Base-by-base conservation (phyloP, 2,329 filamentous ascomycete species). In the Elsinoe perseae region DNA sequence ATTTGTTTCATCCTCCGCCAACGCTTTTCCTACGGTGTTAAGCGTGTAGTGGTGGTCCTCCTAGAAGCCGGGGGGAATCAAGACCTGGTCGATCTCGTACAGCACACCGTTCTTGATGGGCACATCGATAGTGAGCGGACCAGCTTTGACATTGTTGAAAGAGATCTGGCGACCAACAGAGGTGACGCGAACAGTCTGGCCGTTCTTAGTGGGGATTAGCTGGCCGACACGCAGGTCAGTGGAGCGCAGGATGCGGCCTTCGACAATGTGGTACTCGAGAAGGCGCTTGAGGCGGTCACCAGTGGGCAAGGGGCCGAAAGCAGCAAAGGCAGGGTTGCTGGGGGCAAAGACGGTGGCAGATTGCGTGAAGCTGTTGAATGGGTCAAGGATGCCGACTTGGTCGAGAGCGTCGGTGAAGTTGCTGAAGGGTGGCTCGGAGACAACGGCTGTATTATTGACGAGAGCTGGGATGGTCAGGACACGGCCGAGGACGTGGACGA, bases 401-500 rank as follows among this genome's bases (percentile, higher is more conserved):
- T 48, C 43, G 12, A 48, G 43, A 16, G 43, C 43, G 25, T 48
- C 43, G 43, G 43, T 48, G 23, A 48, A 48, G 43, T 28, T 48
- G 7, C 20, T 48, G n/a, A 48, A 48, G 43, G 43, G 43, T 12
- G 43, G 43, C 23, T 48, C 43, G 43, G 43, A 48, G 43, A 48
- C 43, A 16, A 30, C 23, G 9, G 43, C 43, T n/a, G 43, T 48
- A 23, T 48, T 48, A 16, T 48, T 48, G 23, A 48, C 43, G 3
- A 48, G 43, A 16, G 43, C 43, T 23, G 43, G 43, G 43, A 48
- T 48, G 43, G 43, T 30, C n/a, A 48, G 43, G 23, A 48, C 43
- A 12, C 43, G 43, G 43, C 21, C 21, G 43, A 48, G 23, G 23
- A 48, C 23, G 25, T 48, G 43, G 25, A 21, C 43, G 16, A 30